Conservation (phyloP, 1,284 basidiomycete genomes). For the Melampsora larici-populina region DNA sequence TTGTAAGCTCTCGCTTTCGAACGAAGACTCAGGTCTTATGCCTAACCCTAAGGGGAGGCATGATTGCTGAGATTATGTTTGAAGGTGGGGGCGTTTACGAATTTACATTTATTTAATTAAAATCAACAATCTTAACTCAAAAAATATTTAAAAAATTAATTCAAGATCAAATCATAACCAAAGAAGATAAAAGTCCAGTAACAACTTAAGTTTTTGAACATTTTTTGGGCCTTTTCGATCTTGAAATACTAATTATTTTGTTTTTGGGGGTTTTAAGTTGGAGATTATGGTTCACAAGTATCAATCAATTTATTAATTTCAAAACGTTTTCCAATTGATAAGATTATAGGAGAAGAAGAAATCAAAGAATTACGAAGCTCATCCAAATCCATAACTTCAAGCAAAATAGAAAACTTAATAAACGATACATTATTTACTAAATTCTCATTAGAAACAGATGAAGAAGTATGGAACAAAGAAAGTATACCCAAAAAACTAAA, state of each 20-base stretch:
- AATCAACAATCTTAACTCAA: constrained; percentile 71
- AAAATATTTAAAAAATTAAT: constrained; percentile 85
- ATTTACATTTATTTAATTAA: no score
- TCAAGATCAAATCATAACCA: constrained; percentile 76
- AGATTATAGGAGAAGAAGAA: constrained; percentile 94
- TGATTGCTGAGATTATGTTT: no score
- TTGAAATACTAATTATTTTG: no score
- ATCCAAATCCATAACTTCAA: constrained; percentile 1
- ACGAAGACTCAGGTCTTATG: no score
- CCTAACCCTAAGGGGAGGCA: no score
- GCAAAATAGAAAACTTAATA: constrained; percentile 18
- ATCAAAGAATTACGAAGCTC: constrained; percentile 65
- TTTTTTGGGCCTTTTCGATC: no score
- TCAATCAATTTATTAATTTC: constrained; percentile 71
- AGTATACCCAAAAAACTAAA: background rate
- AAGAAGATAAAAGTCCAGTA: constrained; percentile 92
- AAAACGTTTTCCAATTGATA: constrained; percentile 75
- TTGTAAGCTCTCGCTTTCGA: no score
- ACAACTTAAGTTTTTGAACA: constrained; percentile 69
- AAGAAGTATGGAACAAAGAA: constrained; percentile 17
- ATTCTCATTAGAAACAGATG: background rate
- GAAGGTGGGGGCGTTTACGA: no score
- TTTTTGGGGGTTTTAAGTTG: no score
- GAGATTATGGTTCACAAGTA: constrained; percentile 84
- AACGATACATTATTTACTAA: constrained; percentile 20